Conservation (phyloP, 257 asterid genomes). For the Echium plantagineum region DNA sequence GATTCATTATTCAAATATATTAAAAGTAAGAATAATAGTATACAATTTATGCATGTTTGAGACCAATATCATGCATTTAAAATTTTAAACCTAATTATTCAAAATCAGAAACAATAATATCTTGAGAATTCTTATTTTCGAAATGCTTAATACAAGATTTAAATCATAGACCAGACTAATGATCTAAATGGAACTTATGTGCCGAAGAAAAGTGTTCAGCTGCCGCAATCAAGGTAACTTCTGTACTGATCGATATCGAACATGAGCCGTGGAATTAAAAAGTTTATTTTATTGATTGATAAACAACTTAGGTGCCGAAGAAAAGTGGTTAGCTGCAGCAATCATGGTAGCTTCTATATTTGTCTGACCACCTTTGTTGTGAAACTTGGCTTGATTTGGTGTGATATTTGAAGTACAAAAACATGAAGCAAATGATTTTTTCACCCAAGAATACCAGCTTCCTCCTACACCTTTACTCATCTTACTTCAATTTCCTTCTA, state of each 20-base stretch:
- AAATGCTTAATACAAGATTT: too few species aligned
- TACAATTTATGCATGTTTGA: too few species aligned
- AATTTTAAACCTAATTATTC: too few species aligned
- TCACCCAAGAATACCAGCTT: constrained; percentile 7
- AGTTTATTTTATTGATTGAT: too few species aligned
- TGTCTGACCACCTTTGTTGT: constrained; percentile 8
- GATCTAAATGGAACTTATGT: constrained; percentile 22
- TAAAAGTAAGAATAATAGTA: too few species aligned
- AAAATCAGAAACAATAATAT: too few species aligned
- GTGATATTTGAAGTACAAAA: constrained; percentile 5
- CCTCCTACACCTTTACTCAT: constrained; percentile 3
- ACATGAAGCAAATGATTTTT: constrained; percentile 11
- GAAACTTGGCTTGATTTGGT: background rate
- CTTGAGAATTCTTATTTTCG: too few species aligned
- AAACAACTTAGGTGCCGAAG: too few species aligned
- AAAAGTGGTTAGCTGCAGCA: constrained; percentile 40
- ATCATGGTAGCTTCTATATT: constrained; percentile 24
- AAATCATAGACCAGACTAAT: background rate
- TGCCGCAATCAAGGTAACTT: constrained; percentile 29
- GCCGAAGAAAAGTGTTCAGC: constrained; percentile 38
- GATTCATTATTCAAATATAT: too few species aligned
- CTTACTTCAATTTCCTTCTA: background rate
- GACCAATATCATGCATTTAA: too few species aligned
- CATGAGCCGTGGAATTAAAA: too few species aligned
- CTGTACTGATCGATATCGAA: too few species aligned